phyloP scores from a whole-genome alignment of 805 yeast genomes.

The Myxozyma udenii region DNA sequence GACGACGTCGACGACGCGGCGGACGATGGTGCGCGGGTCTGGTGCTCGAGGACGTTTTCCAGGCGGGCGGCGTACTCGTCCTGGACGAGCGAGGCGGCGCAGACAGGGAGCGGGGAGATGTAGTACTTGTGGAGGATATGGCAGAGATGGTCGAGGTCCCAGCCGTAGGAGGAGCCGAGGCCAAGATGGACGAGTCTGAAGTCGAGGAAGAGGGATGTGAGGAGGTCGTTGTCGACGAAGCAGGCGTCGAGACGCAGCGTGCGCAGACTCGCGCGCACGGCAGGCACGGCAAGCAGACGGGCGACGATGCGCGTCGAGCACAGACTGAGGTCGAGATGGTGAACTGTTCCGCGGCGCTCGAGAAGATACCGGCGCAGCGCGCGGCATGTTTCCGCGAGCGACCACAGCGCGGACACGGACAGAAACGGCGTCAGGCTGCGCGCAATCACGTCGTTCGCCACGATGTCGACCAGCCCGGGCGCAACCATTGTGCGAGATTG shows the following conservation, averaged over 20 bases:
- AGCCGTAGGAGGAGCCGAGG: conserved; percentile 22
- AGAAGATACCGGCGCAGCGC: conserved; percentile 5
- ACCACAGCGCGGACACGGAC: conserved; percentile 7
- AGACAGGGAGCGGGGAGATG: conserved; percentile 9
- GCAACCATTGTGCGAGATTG: too few relatives aligned
- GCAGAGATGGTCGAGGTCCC: conserved; percentile 18
- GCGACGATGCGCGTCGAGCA: conserved; percentile 9
- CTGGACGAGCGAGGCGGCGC: conserved; percentile 8
- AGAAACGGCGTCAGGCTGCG: conserved; percentile 24
- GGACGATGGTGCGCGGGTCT: background rate
- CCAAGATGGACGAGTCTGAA: conserved; percentile 16
- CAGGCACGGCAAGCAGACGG: conserved; percentile 48
- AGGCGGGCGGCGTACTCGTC: conserved; percentile 3
- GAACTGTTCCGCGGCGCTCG: conserved; percentile 17
- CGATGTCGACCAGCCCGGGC: conserved; percentile 5
- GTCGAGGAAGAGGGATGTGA: conserved; percentile 20
- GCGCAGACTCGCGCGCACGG: conserved; percentile 62
- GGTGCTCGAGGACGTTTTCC: background rate
- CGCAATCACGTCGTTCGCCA: conserved; percentile 20
- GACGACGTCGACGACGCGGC: conserved; percentile 1
- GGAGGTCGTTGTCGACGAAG: conserved; percentile 21
- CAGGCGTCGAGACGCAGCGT: conserved; percentile 36
- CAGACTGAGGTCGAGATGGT: conserved; percentile 19
- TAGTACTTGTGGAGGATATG: conserved; percentile 17
- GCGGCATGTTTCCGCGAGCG: conserved; percentile 13